Base-by-base conservation (phyloP, 495 filamentous ascomycete species). In the Neurospora sp. region DNA sequence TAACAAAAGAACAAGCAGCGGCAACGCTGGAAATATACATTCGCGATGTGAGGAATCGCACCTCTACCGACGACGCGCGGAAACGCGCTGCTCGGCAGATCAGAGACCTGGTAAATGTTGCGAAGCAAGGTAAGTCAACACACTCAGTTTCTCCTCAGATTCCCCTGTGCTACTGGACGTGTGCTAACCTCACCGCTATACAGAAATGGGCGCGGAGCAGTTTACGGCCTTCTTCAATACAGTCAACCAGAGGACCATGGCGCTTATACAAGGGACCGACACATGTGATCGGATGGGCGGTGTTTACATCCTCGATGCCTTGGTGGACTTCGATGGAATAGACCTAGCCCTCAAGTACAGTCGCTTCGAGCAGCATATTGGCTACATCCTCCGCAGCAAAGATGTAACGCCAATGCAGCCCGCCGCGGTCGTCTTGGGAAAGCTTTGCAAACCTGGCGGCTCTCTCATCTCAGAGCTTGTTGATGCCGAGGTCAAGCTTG, bases 291-390 rank as follows among this genome's bases (percentile, higher is more conserved):
- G 93, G 71, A 90, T 97, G 75, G 96, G 93, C 66, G 96, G 96
- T 13, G 92, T 99, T 40, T 88, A 94, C 42, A 94, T 96, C 72
- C 91, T 99, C 71, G 94, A 97, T 78, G 89, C 90, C 43, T 88
- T 99, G 36, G 96, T 98, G 81, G 93, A 96, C 79, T 97, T 99
- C 77, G 94, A 96, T 76, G 94, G 94, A 73, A 94, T 98, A 45
- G 96, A 98, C 82, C 90, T 91, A 8, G 94, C 93, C 21, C 90
- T 95, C 76, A 98, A 98, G 80, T 98, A 95, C 40, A 94, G 94
- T 15, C 89, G 94, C 39, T 98, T 98, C 81, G 92, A 92, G 48
- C 92, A 93, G 74, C 94, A 93, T 77, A 88, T 99, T n/a, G 91
- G 93, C 72, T 91, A 87, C 62, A 93, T 96, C 37, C 85, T 98